A percentile compares a stretch with the other conserved stretches of the same genome.
Conservation (phyloP, 768 basidiomycete species). For the Macrocybe gigantea region DNA sequence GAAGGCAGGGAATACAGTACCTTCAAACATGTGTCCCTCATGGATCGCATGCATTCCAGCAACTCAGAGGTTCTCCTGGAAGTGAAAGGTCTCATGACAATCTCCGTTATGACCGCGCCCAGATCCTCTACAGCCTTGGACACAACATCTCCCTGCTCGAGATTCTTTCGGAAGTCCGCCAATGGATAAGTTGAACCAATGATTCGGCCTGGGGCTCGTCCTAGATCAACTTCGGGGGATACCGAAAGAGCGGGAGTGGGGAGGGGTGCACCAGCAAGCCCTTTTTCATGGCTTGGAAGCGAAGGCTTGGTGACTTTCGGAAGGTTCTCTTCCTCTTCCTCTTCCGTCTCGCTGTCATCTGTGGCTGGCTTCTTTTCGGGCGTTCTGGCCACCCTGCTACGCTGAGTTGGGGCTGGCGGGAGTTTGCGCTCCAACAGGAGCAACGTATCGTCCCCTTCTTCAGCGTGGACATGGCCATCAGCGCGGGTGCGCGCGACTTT, state of each 20-base stretch:
- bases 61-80: constrained; percentile 61
- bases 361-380: constrained; percentile 23
- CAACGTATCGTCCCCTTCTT: constrained; percentile 54
- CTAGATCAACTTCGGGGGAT: constrained; percentile 37
- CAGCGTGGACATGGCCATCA: constrained; percentile 56
- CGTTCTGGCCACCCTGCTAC: constrained; percentile 14
- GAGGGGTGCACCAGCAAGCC: constrained; percentile 19
- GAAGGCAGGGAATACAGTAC: constrained; percentile 27
- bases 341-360: constrained; percentile 51
- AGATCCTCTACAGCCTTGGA: constrained; percentile 84
- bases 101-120: constrained; percentile 61
- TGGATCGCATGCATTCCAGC: constrained; percentile 60
- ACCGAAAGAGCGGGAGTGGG: constrained; percentile 53
- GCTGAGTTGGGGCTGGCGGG: constrained; percentile 12
- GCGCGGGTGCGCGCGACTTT: constrained; percentile 49
- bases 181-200: constrained; percentile 72
- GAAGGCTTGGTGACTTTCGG: constrained; percentile 18
- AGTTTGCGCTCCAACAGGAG: constrained; percentile 50
- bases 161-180: constrained; percentile 68
- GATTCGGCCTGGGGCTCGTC: constrained; percentile 63
- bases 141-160: constrained; percentile 72
- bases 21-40: constrained; percentile 64
- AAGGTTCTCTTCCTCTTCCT: constrained; percentile 25
- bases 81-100: constrained; percentile 68
- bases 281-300: constrained; percentile 10